Percentiles rank a stretch among this genome's conserved stretches.
phyloP scores from a whole-genome alignment of 352 stramenopile species.

The Phytophthora vignae region DNA sequence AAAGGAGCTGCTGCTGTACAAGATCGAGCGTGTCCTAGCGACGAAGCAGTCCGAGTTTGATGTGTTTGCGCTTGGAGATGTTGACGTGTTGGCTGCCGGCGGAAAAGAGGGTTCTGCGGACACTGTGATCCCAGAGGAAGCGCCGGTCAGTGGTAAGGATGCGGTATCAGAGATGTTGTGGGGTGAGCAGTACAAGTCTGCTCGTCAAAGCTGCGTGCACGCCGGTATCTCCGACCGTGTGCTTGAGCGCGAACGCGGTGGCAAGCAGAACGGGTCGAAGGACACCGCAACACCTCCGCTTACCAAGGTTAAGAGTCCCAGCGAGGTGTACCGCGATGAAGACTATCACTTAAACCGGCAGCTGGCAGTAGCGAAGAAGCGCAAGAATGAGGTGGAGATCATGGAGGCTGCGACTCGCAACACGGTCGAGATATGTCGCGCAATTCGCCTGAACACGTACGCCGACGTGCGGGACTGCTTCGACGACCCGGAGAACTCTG shows the following conservation, averaged over 20 bases:
- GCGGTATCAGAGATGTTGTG: slow-evolving; percentile 33
- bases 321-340: slow-evolving; percentile 71
- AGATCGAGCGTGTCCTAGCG: slow-evolving; percentile 69
- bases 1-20: slow-evolving; percentile 75
- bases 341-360: slow-evolving; percentile 68
- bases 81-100: slow-evolving; percentile 41
- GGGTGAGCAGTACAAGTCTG: slow-evolving; percentile 58
- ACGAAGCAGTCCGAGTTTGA: slow-evolving; percentile 40
- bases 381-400: slow-evolving; percentile 55
- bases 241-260: slow-evolving; percentile 54
- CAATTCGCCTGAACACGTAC: slow-evolving; percentile 61
- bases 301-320: slow-evolving; percentile 60
- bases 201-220: slow-evolving; percentile 74
- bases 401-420: slow-evolving; percentile 76
- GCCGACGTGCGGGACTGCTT: slow-evolving; percentile 60
- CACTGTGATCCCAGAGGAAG: slow-evolving; percentile 12
- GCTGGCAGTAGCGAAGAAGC: slow-evolving; percentile 50
- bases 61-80: slow-evolving; percentile 55
- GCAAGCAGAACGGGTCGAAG: slow-evolving; percentile 23
- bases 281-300: slow-evolving; percentile 18
- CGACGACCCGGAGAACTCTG: slow-evolving; percentile 49
- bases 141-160: slow-evolving; percentile 12
- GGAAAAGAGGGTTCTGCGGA: slow-evolving; percentile 29
- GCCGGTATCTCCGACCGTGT: slow-evolving; percentile 75
- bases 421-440: slow-evolving; percentile 60